A percentile compares a stretch with the other conserved stretches of the same genome.
Conservation (phyloP, 306 rosid species). For the Abrus precatorius region DNA sequence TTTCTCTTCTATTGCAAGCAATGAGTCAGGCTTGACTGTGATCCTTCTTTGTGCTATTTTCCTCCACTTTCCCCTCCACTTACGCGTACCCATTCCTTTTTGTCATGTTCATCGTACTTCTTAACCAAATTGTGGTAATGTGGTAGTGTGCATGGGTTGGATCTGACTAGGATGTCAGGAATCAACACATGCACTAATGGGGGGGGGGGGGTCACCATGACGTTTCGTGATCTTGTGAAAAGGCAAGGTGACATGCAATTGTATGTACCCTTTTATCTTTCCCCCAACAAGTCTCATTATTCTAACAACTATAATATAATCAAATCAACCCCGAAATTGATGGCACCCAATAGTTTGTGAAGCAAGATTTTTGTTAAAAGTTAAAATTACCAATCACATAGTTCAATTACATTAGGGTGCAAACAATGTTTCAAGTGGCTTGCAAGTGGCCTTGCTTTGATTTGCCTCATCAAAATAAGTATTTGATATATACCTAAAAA, state of each 20-base stretch:
- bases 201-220: conserved; percentile 45
- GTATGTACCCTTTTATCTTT: conserved; percentile 22
- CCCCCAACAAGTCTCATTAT: conserved; percentile 46
- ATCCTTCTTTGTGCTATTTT: conserved; percentile 22
- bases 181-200: conserved; percentile 50
- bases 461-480: conserved; percentile 33
- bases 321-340: conserved; percentile 34
- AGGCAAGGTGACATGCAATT: conserved; percentile 42
- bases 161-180: conserved; percentile 69
- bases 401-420: conserved; percentile 36
- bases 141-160: conserved; percentile 53
- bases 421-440: conserved; percentile 29
- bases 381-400: conserved; percentile 8
- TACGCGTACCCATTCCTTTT: background rate
- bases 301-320: conserved; percentile 32
- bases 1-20: conserved; percentile 37
- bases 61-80: conserved; percentile 40
- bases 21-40: conserved; percentile 41
- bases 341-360: conserved; percentile 17
- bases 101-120: conserved; percentile 47
- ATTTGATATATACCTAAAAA: background rate
- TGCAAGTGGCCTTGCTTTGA: conserved; percentile 27
- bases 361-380: conserved; percentile 35
- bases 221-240: conserved; percentile 44
- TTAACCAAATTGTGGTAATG: conserved; percentile 34